Evolutionary conservation across 306 rosid species (phyloP), one percentile per base, ranked within the genome.

Genomic region (Quercus ilex): DNA sequence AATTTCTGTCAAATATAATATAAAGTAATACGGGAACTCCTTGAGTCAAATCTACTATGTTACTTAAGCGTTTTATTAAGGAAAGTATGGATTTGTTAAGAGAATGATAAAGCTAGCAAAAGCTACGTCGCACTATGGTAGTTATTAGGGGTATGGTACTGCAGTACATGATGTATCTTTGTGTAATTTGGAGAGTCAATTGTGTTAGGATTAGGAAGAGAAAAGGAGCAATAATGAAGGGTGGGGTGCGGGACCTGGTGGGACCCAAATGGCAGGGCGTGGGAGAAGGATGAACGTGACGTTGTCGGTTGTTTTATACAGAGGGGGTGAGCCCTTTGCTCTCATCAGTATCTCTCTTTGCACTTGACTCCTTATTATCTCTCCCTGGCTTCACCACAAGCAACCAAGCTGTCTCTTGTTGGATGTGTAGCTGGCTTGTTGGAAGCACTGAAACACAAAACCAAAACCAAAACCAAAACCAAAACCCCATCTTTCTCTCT

Each of bases 391-490:
- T 78, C 89, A 85, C 87, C 85, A 55, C 79, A 88, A 83, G 91
- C 87, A 88, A 88, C 91, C 91, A 85, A 85, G 75, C 89, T 88
- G 89, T 88, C 91, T 83, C 87, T 88, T 88, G 91, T 88, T 88
- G 89, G 87, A 78, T 75, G 71, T 73, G 56, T 49, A 79, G 74
- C 78, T 62, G 58, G 55, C 83, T 69, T 79, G 83, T 64, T 79
- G 74, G 68, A 33, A 23, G 68, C 87, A 38, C 84, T 75, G 86
- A 80, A 79, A 82, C 89, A 87, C 77, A 81, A 46, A 38, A 62
- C 68, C 80, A 23, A 21, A 46, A 21, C 60, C 74, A 11, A 35
- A 35, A 35, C 10, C n/a, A 56, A 52, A 41, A 23, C 41, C 14
- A 67, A 63, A 57, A 21, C 53, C 21, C 76, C 6, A 78, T 35